These are phyloP conservation scores for Flaveria ramosissima DNA, from an alignment of 129 eudicot species.

Conservation along the genomic window DNA sequence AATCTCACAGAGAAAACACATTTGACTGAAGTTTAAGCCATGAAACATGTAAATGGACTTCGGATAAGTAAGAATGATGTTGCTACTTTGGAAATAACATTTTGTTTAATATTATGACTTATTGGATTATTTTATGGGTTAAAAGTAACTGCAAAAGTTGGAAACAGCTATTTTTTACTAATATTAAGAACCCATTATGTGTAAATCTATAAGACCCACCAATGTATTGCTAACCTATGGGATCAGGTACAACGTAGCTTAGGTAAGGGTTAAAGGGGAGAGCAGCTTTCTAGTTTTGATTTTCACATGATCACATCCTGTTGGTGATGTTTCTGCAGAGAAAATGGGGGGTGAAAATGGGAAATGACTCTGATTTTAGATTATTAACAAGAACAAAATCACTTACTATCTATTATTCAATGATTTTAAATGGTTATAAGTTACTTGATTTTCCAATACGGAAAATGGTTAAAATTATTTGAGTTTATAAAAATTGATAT, in stretches of 20 bases:
- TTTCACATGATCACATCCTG: too few relatives aligned
- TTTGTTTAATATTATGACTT: slow-evolving; percentile 34
- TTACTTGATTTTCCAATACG: neutral
- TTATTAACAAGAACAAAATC: neutral
- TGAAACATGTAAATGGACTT: slow-evolving; percentile 45
- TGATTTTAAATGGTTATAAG: neutral
- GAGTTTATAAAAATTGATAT: neutral
- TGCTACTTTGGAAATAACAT: slow-evolving; percentile 24
- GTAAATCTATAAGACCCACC: neutral
- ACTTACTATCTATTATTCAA: neutral
- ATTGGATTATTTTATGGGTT: slow-evolving; percentile 10
- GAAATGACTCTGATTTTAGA: neutral
- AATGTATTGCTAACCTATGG: neutral
- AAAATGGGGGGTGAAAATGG: neutral
- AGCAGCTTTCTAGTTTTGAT: too few relatives aligned
- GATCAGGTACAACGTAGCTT: too few relatives aligned
- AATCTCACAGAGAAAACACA: slow-evolving; percentile 58
- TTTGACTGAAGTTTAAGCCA: slow-evolving; percentile 52
- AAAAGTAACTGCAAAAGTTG: slow-evolving; percentile 2
- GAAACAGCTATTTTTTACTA: neutral
- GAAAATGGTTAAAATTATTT: neutral
- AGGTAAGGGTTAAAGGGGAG: too few relatives aligned
- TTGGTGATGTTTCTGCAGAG: neutral
- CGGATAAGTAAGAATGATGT: slow-evolving; percentile 32
- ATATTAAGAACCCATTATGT: neutral